These are phyloP conservation scores for Monosporascus sp. DNA, from an alignment of 2,329 filamentous ascomycete species.

Conservation along the genomic window DNA sequence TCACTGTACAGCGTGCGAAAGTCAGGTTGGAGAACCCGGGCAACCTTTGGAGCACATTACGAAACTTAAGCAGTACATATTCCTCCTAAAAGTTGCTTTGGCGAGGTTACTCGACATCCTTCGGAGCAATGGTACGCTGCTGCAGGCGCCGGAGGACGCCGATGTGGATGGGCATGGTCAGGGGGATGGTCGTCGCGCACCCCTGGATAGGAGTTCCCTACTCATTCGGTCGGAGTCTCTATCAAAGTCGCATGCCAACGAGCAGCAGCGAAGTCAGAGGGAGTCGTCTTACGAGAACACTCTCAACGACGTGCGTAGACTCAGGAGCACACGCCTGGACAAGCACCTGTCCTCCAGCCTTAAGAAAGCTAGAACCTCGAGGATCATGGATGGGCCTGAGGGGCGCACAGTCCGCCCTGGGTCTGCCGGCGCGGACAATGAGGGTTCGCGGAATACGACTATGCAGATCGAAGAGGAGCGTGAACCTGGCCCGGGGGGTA, in stretches of 20 bases:
- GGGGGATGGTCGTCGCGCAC: slow-evolving; percentile 55
- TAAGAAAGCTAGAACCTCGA: slow-evolving; percentile 81
- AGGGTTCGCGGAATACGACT: slow-evolving; percentile 44
- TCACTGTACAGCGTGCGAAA: slow-evolving; percentile 65
- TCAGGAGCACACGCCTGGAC: slow-evolving; percentile 90
- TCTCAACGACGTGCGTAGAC: slow-evolving; percentile 85
- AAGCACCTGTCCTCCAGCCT: slow-evolving; percentile 91
- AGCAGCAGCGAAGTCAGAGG: slow-evolving; percentile 54
- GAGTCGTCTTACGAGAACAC: slow-evolving; percentile 89
- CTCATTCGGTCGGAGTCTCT: slow-evolving; percentile 60
- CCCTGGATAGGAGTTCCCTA: slow-evolving; percentile 43
- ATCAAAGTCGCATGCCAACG: slow-evolving; percentile 68
- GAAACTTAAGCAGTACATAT: slow-evolving; percentile 90
- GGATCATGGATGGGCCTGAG: slow-evolving; percentile 85
- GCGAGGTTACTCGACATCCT: slow-evolving; percentile 85
- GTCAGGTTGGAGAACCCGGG: slow-evolving; percentile 46
- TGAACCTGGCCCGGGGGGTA: slow-evolving; percentile 61
- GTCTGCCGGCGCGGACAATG: slow-evolving; percentile 58
- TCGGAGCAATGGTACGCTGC: slow-evolving; percentile 73
- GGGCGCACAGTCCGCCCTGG: slow-evolving; percentile 63
- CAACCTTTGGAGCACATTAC: slow-evolving; percentile 67
- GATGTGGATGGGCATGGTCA: slow-evolving; percentile 62
- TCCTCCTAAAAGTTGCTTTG: slow-evolving; percentile 84
- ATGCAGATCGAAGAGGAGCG: slow-evolving; percentile 80
- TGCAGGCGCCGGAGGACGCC: slow-evolving; percentile 68